These are phyloP conservation scores for Hypsizygus ulmarius DNA, from an alignment of 1,284 basidiomycete genomes.

Conservation along the genomic window DNA sequence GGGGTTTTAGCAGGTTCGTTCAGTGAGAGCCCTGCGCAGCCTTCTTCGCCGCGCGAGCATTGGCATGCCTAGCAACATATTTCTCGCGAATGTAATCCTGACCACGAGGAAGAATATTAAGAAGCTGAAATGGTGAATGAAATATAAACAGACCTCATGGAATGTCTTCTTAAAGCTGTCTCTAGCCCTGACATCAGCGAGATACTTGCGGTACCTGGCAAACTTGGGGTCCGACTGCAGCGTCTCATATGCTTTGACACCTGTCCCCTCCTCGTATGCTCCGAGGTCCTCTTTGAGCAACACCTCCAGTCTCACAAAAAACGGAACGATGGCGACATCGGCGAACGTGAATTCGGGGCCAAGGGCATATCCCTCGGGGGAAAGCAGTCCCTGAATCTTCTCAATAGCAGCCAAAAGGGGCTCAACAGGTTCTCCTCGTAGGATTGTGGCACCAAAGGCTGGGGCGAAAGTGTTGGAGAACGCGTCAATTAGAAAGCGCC, in stretches of 20 bases:
- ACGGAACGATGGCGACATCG: constrained; percentile 51
- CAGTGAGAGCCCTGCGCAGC: background rate
- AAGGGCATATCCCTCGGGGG: constrained; percentile 38
- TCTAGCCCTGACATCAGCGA: constrained; percentile 38
- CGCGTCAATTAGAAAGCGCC: constrained; percentile 58
- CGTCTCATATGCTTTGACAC: constrained; percentile 36
- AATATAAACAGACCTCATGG: constrained; percentile 33
- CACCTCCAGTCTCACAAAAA: constrained; percentile 43
- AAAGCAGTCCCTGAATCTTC: constrained; percentile 42
- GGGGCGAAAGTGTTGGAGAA: constrained; percentile 44
- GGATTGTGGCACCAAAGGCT: constrained; percentile 33
- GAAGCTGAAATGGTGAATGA: no score
- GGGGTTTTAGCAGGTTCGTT: background rate
- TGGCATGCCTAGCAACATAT: background rate
- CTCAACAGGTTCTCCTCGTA: constrained; percentile 41
- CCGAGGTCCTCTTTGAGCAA: constrained; percentile 45
- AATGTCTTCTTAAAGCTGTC: constrained; percentile 49
- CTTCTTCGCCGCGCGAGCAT: background rate
- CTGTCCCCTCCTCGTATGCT: constrained; percentile 40
- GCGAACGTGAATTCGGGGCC: constrained; percentile 51
- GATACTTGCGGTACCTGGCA: constrained; percentile 42
- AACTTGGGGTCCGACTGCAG: constrained; percentile 40
- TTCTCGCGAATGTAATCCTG: constrained; percentile 5
- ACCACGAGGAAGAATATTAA: background rate
- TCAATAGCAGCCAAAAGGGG: constrained; percentile 39